Percentiles rank a stretch among this genome's conserved stretches.
Conservation (phyloP, 768 basidiomycete species). For the Baorangia bicolor region DNA sequence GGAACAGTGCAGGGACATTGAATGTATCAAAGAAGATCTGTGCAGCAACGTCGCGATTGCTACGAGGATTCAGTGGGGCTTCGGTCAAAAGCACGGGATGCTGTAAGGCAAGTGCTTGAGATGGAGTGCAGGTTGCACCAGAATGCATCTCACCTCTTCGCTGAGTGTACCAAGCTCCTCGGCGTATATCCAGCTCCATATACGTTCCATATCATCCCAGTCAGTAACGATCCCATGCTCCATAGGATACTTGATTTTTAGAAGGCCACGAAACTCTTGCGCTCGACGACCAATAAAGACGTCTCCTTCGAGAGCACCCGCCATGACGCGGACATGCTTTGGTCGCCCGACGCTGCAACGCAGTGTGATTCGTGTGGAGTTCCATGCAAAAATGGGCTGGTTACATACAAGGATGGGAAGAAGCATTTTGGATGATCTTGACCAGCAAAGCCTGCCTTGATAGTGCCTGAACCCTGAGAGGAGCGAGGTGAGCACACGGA, state of each 20-base stretch:
- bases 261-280: conserved; percentile 91
- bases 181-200: conserved; percentile 98
- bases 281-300: conserved; percentile 94
- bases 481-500: conserved; percentile 25
- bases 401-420: conserved; percentile 95
- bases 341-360: conserved; percentile 83
- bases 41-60: conserved; percentile 93
- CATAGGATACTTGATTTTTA: conserved; percentile 99
- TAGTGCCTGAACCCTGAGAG: conserved; percentile 92
- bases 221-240: conserved; percentile 98
- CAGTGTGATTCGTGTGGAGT: conserved; percentile 20
- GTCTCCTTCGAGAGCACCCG: conserved; percentile 94
- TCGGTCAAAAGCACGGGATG: conserved; percentile 98
- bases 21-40: conserved; percentile 99
- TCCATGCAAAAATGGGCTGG: conserved; percentile 30
- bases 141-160: conserved; percentile 72
- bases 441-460: conserved; percentile 98
- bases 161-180: conserved; percentile 94
- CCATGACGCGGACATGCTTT: conserved; percentile 98
- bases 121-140: neutral
- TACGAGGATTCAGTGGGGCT: conserved; percentile 94
- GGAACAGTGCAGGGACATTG: conserved; percentile 97
- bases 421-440: conserved; percentile 99
- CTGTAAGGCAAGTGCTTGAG: conserved; percentile 41
- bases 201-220: conserved; percentile 99